A percentile compares a stretch with the other conserved stretches of the same genome.
These are phyloP conservation scores for Syncephalis plumigaleata DNA, from an alignment of 371 early-diverging fungal species.

Conservation along the genomic window DNA sequence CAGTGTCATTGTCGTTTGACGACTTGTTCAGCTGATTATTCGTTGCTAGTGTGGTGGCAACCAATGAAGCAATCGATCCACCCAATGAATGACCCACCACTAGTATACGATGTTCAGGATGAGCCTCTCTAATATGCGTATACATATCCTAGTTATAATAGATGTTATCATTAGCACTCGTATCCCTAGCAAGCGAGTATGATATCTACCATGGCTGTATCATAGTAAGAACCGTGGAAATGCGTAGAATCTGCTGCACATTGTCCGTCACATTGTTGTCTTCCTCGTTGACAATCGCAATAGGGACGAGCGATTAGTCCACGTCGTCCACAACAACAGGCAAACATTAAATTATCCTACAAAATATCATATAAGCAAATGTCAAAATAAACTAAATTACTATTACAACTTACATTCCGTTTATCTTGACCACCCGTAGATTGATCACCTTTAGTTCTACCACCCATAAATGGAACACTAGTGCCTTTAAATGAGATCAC, in stretches of 20 bases:
- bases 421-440: constrained; percentile 71
- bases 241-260: constrained; percentile 41
- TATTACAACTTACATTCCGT: constrained; percentile 33
- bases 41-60: constrained; percentile 52
- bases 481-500: constrained; percentile 88
- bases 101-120: constrained; percentile 49
- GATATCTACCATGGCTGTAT: constrained; percentile 61
- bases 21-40: too few relatives aligned
- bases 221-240: constrained; percentile 49
- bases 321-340: constrained; percentile 90
- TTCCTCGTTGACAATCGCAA: constrained; percentile 60
- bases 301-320: constrained; percentile 67
- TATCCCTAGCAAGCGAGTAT: too few relatives aligned
- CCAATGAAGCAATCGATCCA: constrained; percentile 60
- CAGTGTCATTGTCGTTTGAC: constrained; percentile 6
- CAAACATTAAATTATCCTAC: constrained; percentile 87
- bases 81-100: constrained; percentile 87
- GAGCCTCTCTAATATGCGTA: constrained; percentile 37
- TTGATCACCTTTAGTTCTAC: constrained; percentile 40
- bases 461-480: constrained; percentile 27
- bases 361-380: neutral
- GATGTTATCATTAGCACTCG: constrained; percentile 2
- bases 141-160: constrained; percentile 39
- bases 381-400: neutral
- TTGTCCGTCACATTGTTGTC: constrained; percentile 33